Conservation (phyloP, 1,139 yeast species). For the Yarrowia galli region DNA sequence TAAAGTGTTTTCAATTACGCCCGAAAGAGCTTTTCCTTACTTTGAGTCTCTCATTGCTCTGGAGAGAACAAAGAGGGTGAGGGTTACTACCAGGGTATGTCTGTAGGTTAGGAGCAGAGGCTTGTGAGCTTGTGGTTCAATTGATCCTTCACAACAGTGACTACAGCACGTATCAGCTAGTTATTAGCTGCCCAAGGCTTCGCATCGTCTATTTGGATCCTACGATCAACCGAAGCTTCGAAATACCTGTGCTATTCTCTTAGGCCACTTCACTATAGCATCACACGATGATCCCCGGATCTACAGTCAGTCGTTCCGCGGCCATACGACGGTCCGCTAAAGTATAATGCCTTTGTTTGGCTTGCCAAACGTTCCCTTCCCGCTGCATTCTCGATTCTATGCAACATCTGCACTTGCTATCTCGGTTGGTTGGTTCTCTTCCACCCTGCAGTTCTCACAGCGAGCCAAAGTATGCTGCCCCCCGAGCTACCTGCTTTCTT, state of each 20-base stretch:
- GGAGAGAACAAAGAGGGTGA: too few species aligned
- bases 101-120: too few species aligned
- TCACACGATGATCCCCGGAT: not conserved
- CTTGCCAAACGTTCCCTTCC: not conserved
- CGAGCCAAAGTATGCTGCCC: not conserved
- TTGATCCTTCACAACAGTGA: not conserved
- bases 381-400: conserved; percentile 12
- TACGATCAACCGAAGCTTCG: too few species aligned
- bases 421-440: conserved; percentile 3
- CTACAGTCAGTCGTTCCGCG: conserved; percentile 3
- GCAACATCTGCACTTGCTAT: conserved; percentile 2
- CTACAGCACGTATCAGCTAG: too few species aligned
- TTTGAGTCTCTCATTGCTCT: too few species aligned
- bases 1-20: not conserved
- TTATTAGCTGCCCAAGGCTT: too few species aligned
- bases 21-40: not conserved
- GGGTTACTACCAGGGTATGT: too few species aligned
- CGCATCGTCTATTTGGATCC: too few species aligned
- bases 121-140: too few species aligned
- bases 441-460: conserved; percentile 26
- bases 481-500: not conserved
- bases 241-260: too few species aligned
- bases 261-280: too few species aligned
- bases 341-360: not conserved
- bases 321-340: conserved; percentile 9